phyloP scores from a whole-genome alignment of 2,329 filamentous ascomycete species.

The Fusarium temperatum region DNA sequence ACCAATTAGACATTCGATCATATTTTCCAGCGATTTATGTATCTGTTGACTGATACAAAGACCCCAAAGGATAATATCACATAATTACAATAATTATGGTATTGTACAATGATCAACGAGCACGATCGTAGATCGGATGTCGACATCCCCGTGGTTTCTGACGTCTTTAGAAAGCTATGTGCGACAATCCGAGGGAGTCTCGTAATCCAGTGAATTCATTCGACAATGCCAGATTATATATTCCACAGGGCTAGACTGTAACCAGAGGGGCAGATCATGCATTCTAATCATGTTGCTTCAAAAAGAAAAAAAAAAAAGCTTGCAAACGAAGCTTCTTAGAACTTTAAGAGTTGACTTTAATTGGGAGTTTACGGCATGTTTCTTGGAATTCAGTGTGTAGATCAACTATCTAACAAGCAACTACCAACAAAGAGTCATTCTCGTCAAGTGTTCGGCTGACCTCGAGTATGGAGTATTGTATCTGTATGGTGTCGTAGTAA shows the following conservation, averaged over 20 bases:
- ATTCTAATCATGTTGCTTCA: neutral
- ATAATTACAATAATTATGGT: neutral
- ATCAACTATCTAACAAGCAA: neutral
- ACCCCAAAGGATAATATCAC: neutral
- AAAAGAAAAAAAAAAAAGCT: neutral
- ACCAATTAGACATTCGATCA: neutral
- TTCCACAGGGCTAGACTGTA: neutral
- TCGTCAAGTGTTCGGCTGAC: neutral
- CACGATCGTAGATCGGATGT: constrained; percentile 30
- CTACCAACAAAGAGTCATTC: neutral
- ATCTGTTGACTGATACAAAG: neutral
- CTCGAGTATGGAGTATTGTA: neutral
- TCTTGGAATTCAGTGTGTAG: neutral
- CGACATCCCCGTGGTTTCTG: constrained; percentile 42
- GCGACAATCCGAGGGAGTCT: constrained; percentile 1
- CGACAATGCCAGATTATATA: neutral
- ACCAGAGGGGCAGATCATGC: neutral
- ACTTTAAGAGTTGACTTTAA: neutral
- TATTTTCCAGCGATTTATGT: neutral
- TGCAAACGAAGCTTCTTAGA: neutral
- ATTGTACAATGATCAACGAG: constrained; percentile 1
- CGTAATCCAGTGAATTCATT: neutral
- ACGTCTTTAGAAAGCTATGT: constrained; percentile 28
- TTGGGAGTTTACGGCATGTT: neutral
- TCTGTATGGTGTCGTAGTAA: neutral